Base-by-base conservation (phyloP, 1,284 basidiomycete species). In the Pisolithus thermaeus region DNA sequence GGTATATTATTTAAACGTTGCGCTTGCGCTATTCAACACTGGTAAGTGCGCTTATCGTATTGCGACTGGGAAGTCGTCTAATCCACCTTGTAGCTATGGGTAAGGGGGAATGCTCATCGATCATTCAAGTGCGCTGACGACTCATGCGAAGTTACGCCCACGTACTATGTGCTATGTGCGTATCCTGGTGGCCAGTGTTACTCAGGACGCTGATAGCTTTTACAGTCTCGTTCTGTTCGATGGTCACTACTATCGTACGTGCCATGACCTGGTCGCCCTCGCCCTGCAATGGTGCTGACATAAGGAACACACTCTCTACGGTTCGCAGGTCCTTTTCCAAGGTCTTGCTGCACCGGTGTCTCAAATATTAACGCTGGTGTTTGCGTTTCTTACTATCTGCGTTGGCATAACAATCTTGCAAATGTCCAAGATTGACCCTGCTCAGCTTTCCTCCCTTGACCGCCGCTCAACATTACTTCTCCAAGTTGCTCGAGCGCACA, bases 1-100 rank as follows among this genome's bases (percentile, higher is more conserved):
- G 69, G 92, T 98, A 65, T 96, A 91, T 72, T 98, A 94, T 71
- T 79, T 98, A 58, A 99, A 98, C 74, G 90, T 95, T 63, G 96
- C 96, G 20, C 83, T 99, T 54, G 96, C 95, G 60, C 74, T 97
- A 41, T 98, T 95, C 79, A 97, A 97, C 70, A 92, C 90, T 51
- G 86, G 87, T 80, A 64, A 65, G 78, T 70, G 40, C 32, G 43
- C 40, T 43, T 39, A 23, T 46, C 6, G 23, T 16, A 18, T 18
- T 46, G 25, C 40, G 35, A 20, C 38, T 48, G 40, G 16, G 42
- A 52, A 23, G 41, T 37, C 32, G 37, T 39, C 23, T 49, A 41
- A 41, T 56, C 27, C 18, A 50, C 58, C 62, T 41, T 63, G 65
- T 72, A 75, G 89, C 90, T 50, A 93, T 92, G 89, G 90, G 84